These are phyloP conservation scores for Stropharia rugosoannulata DNA, from an alignment of 768 basidiomycete genomes.

Conservation along the genomic window DNA sequence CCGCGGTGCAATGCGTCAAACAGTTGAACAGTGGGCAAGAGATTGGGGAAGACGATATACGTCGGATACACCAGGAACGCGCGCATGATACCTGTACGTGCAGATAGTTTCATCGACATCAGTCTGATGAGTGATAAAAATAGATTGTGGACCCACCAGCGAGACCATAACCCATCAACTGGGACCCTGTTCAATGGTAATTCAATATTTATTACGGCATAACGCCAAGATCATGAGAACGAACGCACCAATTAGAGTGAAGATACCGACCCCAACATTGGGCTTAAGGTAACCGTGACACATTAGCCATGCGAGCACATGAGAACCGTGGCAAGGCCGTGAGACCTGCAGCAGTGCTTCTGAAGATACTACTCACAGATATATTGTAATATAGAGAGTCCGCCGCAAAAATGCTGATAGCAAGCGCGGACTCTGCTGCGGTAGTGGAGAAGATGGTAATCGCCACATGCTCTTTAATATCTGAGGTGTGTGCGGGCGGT, in stretches of 20 bases:
- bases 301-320: background rate
- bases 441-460: slow-evolving; percentile 64
- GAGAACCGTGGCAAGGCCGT: background rate
- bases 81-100: slow-evolving; percentile 35
- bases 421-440: slow-evolving; percentile 55
- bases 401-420: slow-evolving; percentile 60
- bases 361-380: slow-evolving; percentile 21
- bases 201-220: background rate
- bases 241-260: slow-evolving; percentile 34
- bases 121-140: background rate
- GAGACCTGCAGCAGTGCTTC: background rate
- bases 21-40: slow-evolving; percentile 34
- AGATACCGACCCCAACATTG: slow-evolving; percentile 41
- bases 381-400: slow-evolving; percentile 47
- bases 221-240: no score
- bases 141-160: slow-evolving; percentile 25
- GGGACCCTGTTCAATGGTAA: slow-evolving; percentile 23
- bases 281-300: slow-evolving; percentile 19
- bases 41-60: slow-evolving; percentile 42
- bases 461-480: slow-evolving; percentile 57
- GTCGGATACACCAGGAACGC: slow-evolving; percentile 55
- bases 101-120: background rate
- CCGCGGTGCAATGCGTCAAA: slow-evolving; percentile 47
- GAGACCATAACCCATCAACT: slow-evolving; percentile 41
- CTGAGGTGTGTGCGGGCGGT: slow-evolving; percentile 18